phyloP scores from a whole-genome alignment of 352 stramenopile genomes.

The Globisporangium uncinulatum region DNA sequence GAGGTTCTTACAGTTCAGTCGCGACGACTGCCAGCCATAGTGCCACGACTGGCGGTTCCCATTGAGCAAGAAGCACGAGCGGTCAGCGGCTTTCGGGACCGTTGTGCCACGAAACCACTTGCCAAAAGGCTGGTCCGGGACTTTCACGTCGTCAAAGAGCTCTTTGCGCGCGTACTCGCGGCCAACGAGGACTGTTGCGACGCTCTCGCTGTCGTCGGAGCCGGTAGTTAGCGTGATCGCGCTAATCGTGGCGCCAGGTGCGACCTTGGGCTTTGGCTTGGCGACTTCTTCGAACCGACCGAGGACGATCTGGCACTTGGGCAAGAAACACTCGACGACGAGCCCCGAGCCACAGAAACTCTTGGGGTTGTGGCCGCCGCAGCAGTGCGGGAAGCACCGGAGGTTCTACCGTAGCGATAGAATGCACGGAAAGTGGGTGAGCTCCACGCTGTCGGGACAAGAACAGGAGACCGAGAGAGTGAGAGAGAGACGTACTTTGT shows the following conservation, averaged over 20 bases:
- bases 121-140: constrained; percentile 68
- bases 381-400: constrained; percentile 82
- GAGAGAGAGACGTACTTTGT: constrained; percentile 40
- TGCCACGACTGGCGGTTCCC: constrained; percentile 85
- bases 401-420: constrained; percentile 35
- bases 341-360: constrained; percentile 81
- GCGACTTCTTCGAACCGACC: constrained; percentile 69
- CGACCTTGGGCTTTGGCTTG: constrained; percentile 23
- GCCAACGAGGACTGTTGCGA: constrained; percentile 24
- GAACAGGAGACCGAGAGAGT: no score
- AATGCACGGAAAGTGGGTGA: neutral
- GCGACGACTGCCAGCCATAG: constrained; percentile 81
- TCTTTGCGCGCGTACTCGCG: constrained; percentile 51
- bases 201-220: constrained; percentile 20
- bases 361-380: constrained; percentile 76
- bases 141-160: constrained; percentile 72
- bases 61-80: constrained; percentile 68
- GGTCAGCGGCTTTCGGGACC: constrained; percentile 24
- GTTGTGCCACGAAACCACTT: constrained; percentile 59
- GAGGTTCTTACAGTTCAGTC: constrained; percentile 81
- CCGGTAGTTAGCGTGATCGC: constrained; percentile 5
- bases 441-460: no score
- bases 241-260: neutral
- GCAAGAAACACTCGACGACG: constrained; percentile 56
- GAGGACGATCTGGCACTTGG: constrained; percentile 56